Base-by-base conservation (phyloP, 2,329 filamentous ascomycete species). In the Nemania abortiva region DNA sequence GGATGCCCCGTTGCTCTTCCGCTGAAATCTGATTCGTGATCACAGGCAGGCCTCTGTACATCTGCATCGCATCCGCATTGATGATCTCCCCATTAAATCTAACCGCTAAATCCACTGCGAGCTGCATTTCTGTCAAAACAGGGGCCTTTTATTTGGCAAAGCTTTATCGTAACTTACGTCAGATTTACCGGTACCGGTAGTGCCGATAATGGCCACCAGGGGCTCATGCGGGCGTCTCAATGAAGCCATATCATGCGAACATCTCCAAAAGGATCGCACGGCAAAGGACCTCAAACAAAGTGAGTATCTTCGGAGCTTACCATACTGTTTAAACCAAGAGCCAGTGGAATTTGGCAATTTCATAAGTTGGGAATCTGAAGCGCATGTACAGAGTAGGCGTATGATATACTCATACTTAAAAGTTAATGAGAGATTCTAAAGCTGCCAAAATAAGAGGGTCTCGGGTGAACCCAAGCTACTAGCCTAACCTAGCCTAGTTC, bases 11-110 rank as follows among this genome's bases (percentile, higher is more conserved):
- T 76, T 90, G 90, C 79, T 98, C 95, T 22, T 89, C 86, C 0
- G 78, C 61, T 0, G 92, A 89, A 67, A 98, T 92, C 79, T 98
- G 97, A 80, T 99, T 99, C 29, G 96, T 99, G 74, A 98, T 95
- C 72, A 98, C 91, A 5, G 96, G 94, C 52, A 99, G 84, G 2
- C 96, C 96, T 62, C 88, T 87, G 80, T 99, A 99, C 82, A 99
- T 90, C 79, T 99, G 96, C 94, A 99, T 97, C 47, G 96, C 96
- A 84, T 99, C 96, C 55, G 93, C 93, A 78, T 99, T 99, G 82
- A 99, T 94, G 61, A 99, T 88, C 81, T 99, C 96, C 77, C 97
- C 96, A 80, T 96, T 91, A 81, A 94, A 95, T 24, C 87, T 89
- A 50, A 86, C 86, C 0, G 97, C 96, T 60, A 99, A 83, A 71